Evolutionary conservation across 352 stramenopile species (phyloP).

Genomic region (Phytophthora litchii): DNA sequence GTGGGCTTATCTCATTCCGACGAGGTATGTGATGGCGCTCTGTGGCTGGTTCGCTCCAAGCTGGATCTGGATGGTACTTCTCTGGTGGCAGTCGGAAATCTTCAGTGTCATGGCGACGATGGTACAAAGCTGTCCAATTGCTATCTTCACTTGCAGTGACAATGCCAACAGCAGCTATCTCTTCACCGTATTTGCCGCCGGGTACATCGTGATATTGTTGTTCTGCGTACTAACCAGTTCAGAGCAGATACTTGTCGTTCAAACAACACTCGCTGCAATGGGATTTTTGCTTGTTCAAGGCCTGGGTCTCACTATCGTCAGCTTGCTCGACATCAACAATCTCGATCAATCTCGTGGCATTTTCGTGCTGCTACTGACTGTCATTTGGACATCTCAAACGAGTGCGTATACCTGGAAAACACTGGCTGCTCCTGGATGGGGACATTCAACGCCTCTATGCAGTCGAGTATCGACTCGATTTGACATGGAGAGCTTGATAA

Average conservation of each 20-base stretch:
- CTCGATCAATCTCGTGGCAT: slow-evolving; percentile 5
- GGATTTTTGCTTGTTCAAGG: slow-evolving; percentile 9
- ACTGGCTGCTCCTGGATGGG: slow-evolving; percentile 7
- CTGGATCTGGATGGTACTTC: slow-evolving; percentile 4
- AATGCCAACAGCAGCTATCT: slow-evolving; percentile 2
- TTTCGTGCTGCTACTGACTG: slow-evolving; percentile 4
- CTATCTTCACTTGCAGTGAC: slow-evolving; percentile 5
- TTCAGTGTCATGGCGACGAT: slow-evolving; percentile 10
- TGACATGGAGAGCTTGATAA: slow-evolving; percentile 8
- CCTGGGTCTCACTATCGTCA: slow-evolving; percentile 3
- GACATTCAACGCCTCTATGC: slow-evolving; percentile 8
- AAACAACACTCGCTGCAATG: slow-evolving; percentile 2
- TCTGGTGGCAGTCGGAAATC: slow-evolving; percentile 9
- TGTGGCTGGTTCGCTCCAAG: slow-evolving; percentile 12
- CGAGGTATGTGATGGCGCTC: slow-evolving; percentile 4
- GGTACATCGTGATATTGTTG: slow-evolving; percentile 1
- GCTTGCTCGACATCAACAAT: slow-evolving; percentile 7
- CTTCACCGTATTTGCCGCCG: slow-evolving; percentile 1
- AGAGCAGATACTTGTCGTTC: background rate
- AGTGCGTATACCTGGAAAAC: slow-evolving; percentile 4
- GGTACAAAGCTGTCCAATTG: slow-evolving; percentile 5
- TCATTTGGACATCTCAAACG: slow-evolving; percentile 4
- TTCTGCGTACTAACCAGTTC: background rate
- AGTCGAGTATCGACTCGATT: background rate
- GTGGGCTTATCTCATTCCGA: slow-evolving; percentile 9